phyloP scores from a whole-genome alignment of 495 filamentous ascomycete genomes.

The Hypoxylon perforatum region DNA sequence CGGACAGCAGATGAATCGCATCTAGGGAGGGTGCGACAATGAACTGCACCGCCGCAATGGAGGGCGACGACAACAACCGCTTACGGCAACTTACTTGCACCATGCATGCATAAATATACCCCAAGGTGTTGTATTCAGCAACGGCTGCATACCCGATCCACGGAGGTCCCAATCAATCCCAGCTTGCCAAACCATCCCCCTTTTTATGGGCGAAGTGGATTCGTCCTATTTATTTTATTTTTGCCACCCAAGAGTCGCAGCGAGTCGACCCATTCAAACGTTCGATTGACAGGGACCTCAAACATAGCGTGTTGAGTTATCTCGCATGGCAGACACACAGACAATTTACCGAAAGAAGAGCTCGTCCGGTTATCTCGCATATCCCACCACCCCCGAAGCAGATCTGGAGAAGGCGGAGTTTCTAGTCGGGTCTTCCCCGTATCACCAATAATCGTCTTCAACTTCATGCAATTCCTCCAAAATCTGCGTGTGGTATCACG shows the following conservation, averaged over 20 bases:
- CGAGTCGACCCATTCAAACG: slow-evolving; percentile 21
- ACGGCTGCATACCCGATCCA: slow-evolving; percentile 24
- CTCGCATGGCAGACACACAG: slow-evolving; percentile 18
- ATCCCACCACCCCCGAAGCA: slow-evolving; percentile 19
- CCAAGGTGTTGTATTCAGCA: slow-evolving; percentile 28
- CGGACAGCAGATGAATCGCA: slow-evolving; percentile 22
- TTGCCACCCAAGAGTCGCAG: slow-evolving; percentile 32
- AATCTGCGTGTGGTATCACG: slow-evolving; percentile 18
- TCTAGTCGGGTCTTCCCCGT: slow-evolving; percentile 17
- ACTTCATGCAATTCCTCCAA: slow-evolving; percentile 30
- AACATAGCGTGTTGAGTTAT: slow-evolving; percentile 16
- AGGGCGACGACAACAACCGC: slow-evolving; percentile 7
- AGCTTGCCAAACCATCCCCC: neutral
- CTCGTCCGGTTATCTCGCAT: slow-evolving; percentile 40
- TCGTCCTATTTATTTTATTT: slow-evolving; percentile 11
- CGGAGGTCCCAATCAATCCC: slow-evolving; percentile 6
- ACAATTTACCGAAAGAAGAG: slow-evolving; percentile 16
- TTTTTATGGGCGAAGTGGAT: slow-evolving; percentile 13
- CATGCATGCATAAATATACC: slow-evolving; percentile 19
- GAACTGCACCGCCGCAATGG: slow-evolving; percentile 7
- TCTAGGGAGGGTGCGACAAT: neutral
- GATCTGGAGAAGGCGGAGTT: slow-evolving; percentile 21
- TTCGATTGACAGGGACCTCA: slow-evolving; percentile 30
- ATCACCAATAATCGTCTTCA: slow-evolving; percentile 13
- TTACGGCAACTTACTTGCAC: slow-evolving; percentile 28